Percentiles rank a stretch among this genome's conserved stretches.
Conservation (phyloP, 805 yeast species). For the Saccharomyces mikatae region DNA sequence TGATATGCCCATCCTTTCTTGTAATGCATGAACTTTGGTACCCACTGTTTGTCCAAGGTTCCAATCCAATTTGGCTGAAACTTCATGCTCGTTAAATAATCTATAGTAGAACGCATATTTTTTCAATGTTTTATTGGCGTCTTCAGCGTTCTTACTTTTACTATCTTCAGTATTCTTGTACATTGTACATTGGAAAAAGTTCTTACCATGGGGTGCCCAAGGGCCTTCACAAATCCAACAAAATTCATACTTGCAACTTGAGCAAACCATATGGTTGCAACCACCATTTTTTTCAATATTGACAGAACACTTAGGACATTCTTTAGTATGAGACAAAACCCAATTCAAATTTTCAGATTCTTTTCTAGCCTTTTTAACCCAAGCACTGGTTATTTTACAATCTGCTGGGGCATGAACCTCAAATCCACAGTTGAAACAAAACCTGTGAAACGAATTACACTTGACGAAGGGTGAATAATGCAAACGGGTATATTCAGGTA, state of each 20-base stretch:
- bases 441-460: slow-evolving; percentile 59
- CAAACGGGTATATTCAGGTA: slow-evolving; percentile 21
- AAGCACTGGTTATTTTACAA: slow-evolving; percentile 55
- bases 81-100: slow-evolving; percentile 67
- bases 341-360: slow-evolving; percentile 86
- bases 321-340: slow-evolving; percentile 77
- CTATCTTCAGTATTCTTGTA: slow-evolving; percentile 38
- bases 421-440: slow-evolving; percentile 68
- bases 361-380: slow-evolving; percentile 75
- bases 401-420: slow-evolving; percentile 84
- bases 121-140: slow-evolving; percentile 35
- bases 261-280: slow-evolving; percentile 92
- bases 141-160: slow-evolving; percentile 20
- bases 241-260: slow-evolving; percentile 66
- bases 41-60: slow-evolving; percentile 57
- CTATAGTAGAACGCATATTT: slow-evolving; percentile 71
- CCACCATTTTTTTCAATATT: slow-evolving; percentile 92
- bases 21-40: slow-evolving; percentile 52
- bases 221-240: slow-evolving; percentile 87
- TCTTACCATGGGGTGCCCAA: slow-evolving; percentile 64
- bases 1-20: slow-evolving; percentile 55
- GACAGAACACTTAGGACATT: slow-evolving; percentile 75
- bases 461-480: slow-evolving; percentile 53
- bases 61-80: slow-evolving; percentile 65
- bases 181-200: slow-evolving; percentile 60